Evolutionary conservation across 306 rosid species (phyloP), one percentile per base, ranked within the genome.

Genomic region (Chamaecrista fasciculata): DNA sequence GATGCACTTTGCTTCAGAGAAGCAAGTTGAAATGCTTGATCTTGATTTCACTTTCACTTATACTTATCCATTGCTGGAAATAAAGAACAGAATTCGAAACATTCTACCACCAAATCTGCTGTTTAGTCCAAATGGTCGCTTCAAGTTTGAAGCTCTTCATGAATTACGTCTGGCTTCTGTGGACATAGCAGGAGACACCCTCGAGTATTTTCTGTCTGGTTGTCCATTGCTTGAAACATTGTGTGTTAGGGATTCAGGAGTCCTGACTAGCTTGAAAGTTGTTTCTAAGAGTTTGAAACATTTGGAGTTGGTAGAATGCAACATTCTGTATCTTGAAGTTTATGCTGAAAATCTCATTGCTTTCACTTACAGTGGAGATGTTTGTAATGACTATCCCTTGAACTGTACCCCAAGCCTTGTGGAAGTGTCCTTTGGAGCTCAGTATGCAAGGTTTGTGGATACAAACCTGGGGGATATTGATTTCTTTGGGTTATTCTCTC

Each of bases 191-290:
- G 63, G 34, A 6, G 42, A 36, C 14, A 20, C 26, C 23, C 21
- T 72, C 40, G 11, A 72, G 20, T 0, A 43, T 4, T 11, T 62
- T 24, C 65, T 73, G 10, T 29, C 47, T 4, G 7, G 7, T 12
- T 73, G 66, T 42, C 65, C 78, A 6, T 3, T 1, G 40, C 77
- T 72, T 39, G 70, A 72, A 5, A 36, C 46, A 11, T 3, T 72
- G 3, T 25, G 10, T 36, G 34, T 62, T 12, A 62, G 8, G 2
- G 64, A 51, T 4, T 73, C 71, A 0, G 26, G 3, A 7, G 2
- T 3, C 34, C 25, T 63, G 1, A 2, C 0, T 25, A 0, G 3
- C 8, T 12, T 73, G 12, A 52, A 3, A 8, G 56, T 73, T 26
- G 56, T 63, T 37, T 12, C 18, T 15, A 71, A 71, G 55, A 51